These are phyloP conservation scores for Parietichytrium sp. DNA, from an alignment of 108 stramenopile genomes.

Conservation along the genomic window DNA sequence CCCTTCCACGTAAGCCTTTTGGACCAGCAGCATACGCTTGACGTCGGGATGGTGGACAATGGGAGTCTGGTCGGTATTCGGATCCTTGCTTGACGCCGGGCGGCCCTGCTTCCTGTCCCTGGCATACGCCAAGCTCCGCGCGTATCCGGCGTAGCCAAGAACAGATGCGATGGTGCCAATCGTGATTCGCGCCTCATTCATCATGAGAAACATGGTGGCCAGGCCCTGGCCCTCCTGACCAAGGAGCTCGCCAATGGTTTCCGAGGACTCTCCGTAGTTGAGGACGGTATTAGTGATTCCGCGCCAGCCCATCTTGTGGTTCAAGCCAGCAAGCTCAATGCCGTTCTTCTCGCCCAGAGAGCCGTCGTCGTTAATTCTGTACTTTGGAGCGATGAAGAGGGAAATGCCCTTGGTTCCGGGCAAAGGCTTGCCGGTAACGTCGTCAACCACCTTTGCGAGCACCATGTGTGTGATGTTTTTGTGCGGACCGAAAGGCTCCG, in stretches of 20 bases:
- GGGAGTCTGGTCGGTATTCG: background rate
- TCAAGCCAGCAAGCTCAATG: constrained; percentile 41
- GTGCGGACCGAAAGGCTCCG: no score
- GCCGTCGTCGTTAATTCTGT: background rate
- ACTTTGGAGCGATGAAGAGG: constrained; percentile 49
- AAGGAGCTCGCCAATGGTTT: constrained; percentile 42
- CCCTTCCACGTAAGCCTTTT: constrained; percentile 45
- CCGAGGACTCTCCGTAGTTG: constrained; percentile 5
- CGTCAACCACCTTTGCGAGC: constrained; percentile 39
- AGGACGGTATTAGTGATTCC: constrained; percentile 32
- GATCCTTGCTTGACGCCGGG: constrained; percentile 31
- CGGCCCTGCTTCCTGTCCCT: constrained; percentile 34
- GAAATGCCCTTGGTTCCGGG: constrained; percentile 42
- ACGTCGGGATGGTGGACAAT: constrained; percentile 50
- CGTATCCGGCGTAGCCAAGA: constrained; percentile 32
- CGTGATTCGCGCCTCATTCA: constrained; percentile 46
- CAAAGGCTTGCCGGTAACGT: constrained; percentile 16
- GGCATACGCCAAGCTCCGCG: constrained; percentile 31
- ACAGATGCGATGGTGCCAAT: constrained; percentile 19
- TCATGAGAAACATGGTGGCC: constrained; percentile 46
- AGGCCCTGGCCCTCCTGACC: constrained; percentile 45
- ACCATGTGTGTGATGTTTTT: constrained; percentile 52
- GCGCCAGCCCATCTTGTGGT: constrained; percentile 49
- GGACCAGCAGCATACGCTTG: constrained; percentile 39
- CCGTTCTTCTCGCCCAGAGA: constrained; percentile 31